phyloP scores from a whole-genome alignment of 352 stramenopile species.

The Thraustochytrium sp. region DNA sequence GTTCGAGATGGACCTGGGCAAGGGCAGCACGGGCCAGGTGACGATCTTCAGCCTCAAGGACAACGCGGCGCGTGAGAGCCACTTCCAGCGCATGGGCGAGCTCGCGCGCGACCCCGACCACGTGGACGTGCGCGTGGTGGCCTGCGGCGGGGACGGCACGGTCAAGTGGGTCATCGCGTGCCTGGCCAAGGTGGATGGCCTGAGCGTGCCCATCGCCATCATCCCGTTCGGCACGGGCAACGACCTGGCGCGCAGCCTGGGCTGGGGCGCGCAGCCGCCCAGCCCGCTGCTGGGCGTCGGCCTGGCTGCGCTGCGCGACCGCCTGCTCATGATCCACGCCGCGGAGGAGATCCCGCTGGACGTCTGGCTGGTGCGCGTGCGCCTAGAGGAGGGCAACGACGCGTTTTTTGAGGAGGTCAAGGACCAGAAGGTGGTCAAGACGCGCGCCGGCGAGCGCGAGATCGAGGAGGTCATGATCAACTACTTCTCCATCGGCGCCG shows the following conservation, averaged over 20 bases:
- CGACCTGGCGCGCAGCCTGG: constrained; percentile 2
- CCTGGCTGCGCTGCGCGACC: neutral
- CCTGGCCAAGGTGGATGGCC: neutral
- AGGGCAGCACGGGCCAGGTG: neutral
- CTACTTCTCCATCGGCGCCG: constrained; percentile 43
- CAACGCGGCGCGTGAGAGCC: neutral
- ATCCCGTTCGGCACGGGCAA: constrained; percentile 46
- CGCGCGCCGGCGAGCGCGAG: neutral
- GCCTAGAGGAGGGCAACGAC: neutral
- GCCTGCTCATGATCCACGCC: neutral
- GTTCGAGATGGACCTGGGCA: neutral
- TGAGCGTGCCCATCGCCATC: constrained; percentile 39
- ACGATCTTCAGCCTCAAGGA: constrained; percentile 37
- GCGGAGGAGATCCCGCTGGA: constrained; percentile 20
- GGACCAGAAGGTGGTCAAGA: constrained; percentile 32
- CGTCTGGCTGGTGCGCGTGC: constrained; percentile 3
- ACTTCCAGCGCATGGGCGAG: neutral
- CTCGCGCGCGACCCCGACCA: neutral
- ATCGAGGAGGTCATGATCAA: constrained; percentile 35
- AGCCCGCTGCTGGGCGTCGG: neutral
- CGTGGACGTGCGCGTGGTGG: constrained; percentile 25
- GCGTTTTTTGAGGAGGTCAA: constrained; percentile 37
- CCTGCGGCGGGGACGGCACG: constrained; percentile 37
- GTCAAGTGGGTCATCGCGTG: constrained; percentile 45
- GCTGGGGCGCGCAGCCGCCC: constrained; percentile 14